Evolutionary conservation across 768 basidiomycete genomes (phyloP), one percentile per base, ranked within the genome.

Genomic region (Trametes villosa): DNA sequence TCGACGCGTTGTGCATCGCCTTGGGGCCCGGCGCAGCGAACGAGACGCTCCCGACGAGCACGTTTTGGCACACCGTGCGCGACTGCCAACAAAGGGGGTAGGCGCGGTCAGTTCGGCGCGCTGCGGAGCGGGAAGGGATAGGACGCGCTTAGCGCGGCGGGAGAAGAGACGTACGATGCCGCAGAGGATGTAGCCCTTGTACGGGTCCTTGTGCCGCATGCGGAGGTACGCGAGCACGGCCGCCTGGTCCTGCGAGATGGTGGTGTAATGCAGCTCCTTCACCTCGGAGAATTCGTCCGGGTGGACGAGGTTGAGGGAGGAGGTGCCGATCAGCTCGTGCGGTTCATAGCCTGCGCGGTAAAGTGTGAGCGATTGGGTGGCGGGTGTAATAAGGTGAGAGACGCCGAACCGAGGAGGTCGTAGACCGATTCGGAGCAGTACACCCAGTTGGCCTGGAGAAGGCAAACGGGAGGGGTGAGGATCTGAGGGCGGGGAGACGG

Each of bases 171-270:
- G 75, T 66, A 92, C 91, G 59, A 92, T 82, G 33, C 84, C 82
- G 70, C 90, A 92, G 9, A 91, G 77, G 45, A 92, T 76, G 66
- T 89, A 92, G 5, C 89, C 91, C 62, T 86, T 85, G 74, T 84
- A 84, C 0, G 87, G 88, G 68, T 90, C 85, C 68, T 91, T 92
- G 77, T 92, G 91, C 69, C 83, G 82, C 75, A 93, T 79, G 54
- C 91, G 88, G 57, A 92, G 78, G 67, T 92, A 93, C 3, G 85
- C 88, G 22, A 92, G 80, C 18, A 84, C 87, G 0, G 91, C 91
- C 0, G 91, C 91, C 69, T 91, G 90, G 75, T 93, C 91, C 67
- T 86, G 82, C 41, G 79, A 77, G 62, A 92, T 91, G 1, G 89
- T 92, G 41, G 89, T 87, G 65, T 88, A 88, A 71, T 92, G 91